These are phyloP conservation scores for Colletotrichum noveboracense DNA, from an alignment of 2,329 filamentous ascomycete species.

Conservation along the genomic window DNA sequence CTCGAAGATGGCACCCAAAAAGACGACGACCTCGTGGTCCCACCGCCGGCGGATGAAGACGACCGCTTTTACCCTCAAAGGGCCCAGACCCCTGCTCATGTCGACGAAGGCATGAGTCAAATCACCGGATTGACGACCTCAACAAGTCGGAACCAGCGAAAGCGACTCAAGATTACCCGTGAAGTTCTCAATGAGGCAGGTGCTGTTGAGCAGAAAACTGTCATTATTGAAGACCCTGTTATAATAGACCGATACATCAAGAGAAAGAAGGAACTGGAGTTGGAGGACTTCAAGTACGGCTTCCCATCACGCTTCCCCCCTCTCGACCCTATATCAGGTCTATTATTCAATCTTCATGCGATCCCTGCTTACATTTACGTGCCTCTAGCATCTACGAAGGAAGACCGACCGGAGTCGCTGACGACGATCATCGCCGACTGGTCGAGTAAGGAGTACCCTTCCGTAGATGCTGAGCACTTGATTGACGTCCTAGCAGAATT, in stretches of 20 bases:
- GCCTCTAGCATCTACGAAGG: conserved; percentile 25
- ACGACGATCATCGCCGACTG: conserved; percentile 22
- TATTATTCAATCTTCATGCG: conserved; percentile 17
- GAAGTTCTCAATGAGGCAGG: conserved; percentile 51
- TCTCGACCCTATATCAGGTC: conserved; percentile 7
- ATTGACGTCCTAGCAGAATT: conserved; percentile 52
- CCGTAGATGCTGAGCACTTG: conserved; percentile 12
- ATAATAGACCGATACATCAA: conserved; percentile 91
- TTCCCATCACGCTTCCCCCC: background rate
- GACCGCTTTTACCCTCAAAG: conserved; percentile 75
- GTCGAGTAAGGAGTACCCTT: conserved; percentile 20
- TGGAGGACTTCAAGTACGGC: conserved; percentile 51
- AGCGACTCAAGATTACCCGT: conserved; percentile 76
- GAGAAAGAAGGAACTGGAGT: conserved; percentile 72
- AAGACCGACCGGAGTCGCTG: conserved; percentile 20
- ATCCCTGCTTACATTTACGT: conserved; percentile 21
- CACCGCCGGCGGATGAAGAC: conserved; percentile 64
- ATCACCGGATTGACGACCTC: conserved; percentile 73
- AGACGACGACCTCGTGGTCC: conserved; percentile 62
- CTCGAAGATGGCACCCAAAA: conserved; percentile 76
- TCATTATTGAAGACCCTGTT: conserved; percentile 78
- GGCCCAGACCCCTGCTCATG: conserved; percentile 69
- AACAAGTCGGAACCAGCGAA: conserved; percentile 70
- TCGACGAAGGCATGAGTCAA: conserved; percentile 82
- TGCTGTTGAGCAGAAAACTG: conserved; percentile 66